Evolutionary conservation across 768 basidiomycete species (phyloP).

Genomic region (Mycena latifolia): DNA sequence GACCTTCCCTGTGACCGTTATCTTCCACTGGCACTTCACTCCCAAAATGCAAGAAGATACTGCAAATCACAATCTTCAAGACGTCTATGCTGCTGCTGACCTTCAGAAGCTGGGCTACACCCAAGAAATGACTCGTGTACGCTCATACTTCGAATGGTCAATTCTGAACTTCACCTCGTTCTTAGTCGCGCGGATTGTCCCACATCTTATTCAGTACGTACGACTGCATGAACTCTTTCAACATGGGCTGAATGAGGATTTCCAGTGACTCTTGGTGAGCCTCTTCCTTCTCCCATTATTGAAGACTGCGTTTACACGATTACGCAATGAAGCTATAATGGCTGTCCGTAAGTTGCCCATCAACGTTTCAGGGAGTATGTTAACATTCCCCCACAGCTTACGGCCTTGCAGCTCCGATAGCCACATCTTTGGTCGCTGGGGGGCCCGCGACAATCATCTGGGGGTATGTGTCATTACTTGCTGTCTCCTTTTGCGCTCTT

Average conservation of each 20-base stretch:
- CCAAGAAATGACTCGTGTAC: slow-evolving; percentile 67
- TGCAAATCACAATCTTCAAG: background rate
- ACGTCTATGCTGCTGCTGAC: slow-evolving; percentile 30
- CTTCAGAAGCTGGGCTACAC: slow-evolving; percentile 68
- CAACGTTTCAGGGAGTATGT: background rate
- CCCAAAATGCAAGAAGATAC: slow-evolving; percentile 19
- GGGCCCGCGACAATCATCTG: slow-evolving; percentile 70
- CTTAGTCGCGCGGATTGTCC: slow-evolving; percentile 61
- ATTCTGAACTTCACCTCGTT: background rate
- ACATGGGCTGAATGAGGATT: slow-evolving; percentile 2
- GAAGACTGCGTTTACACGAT: background rate
- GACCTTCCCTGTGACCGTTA: too few species aligned
- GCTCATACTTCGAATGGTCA: background rate
- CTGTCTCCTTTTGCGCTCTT: background rate
- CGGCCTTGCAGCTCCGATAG: slow-evolving; percentile 67
- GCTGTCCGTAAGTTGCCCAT: slow-evolving; percentile 65
- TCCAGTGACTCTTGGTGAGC: slow-evolving; percentile 63
- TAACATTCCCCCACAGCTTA: slow-evolving; percentile 52
- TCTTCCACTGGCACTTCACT: too few species aligned
- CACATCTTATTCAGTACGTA: slow-evolving; percentile 68
- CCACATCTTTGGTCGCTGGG: slow-evolving; percentile 66
- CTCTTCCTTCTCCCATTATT: background rate
- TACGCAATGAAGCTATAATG: slow-evolving; percentile 61
- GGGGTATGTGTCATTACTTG: slow-evolving; percentile 54
- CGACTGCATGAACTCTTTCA: background rate